These are phyloP conservation scores for Serendipita sp. DNA, from an alignment of 1,284 basidiomycete species.

Conservation along the genomic window DNA sequence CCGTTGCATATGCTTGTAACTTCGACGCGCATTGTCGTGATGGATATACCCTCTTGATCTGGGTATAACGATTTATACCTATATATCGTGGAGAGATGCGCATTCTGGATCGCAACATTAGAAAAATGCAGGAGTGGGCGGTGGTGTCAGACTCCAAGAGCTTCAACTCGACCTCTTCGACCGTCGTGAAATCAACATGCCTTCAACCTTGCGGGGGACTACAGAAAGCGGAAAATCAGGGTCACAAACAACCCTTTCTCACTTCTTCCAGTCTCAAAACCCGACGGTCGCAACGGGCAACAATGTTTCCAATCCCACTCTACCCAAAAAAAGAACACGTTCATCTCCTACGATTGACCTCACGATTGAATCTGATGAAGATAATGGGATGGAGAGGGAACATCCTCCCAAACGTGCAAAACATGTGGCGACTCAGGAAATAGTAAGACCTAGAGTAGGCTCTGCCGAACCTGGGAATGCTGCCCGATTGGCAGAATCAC, in stretches of 20 bases:
- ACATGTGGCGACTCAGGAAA: not conserved
- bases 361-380: slow-evolving; percentile 30
- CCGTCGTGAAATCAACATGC: not conserved
- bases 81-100: slow-evolving; percentile 1
- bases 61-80: not conserved
- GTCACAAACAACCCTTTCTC: slow-evolving; percentile 17
- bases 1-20: not conserved
- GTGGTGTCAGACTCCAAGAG: not conserved
- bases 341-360: slow-evolving; percentile 37
- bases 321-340: slow-evolving; percentile 18
- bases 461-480: no score
- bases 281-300: not conserved
- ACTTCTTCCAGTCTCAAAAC: slow-evolving; percentile 34
- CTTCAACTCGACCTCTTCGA: not conserved
- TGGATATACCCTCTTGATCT: not conserved
- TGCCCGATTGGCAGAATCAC: not conserved
- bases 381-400: not conserved
- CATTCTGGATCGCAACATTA: not conserved
- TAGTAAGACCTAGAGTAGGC: no score
- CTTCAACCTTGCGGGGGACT: not conserved
- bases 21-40: not conserved
- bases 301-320: not conserved
- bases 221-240: not conserved
- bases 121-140: not conserved
- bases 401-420: slow-evolving; percentile 8